Conservation (phyloP, 73 alveolate species). For the Paramecium sexaurelia region DNA sequence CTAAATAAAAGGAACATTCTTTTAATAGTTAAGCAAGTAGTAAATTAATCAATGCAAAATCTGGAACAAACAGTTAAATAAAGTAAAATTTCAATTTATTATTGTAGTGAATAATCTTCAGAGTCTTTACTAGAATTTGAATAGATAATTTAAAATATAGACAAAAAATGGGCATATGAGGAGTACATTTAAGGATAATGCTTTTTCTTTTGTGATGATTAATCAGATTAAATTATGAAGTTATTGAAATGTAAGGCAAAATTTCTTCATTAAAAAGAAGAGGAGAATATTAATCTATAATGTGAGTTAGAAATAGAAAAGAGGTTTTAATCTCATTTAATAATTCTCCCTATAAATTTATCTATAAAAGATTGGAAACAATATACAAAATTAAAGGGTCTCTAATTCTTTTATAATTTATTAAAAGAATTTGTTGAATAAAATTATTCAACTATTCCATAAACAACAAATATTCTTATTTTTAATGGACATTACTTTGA, state of each 20-base stretch:
- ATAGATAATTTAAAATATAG: neutral
- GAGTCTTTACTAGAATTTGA: conserved; percentile 8
- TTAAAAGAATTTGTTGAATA: neutral
- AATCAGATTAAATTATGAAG: neutral
- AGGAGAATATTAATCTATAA: neutral
- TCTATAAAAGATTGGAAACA: neutral
- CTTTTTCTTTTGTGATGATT: neutral
- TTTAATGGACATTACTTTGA: neutral
- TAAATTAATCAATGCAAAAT: neutral
- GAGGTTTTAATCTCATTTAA: neutral
- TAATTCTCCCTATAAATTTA: neutral
- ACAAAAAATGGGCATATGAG: neutral
- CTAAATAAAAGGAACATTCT: neutral
- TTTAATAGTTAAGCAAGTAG: conserved; percentile 5
- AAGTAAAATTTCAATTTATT: neutral
- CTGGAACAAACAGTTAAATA: neutral
- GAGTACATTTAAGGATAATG: neutral
- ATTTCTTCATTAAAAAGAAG: neutral
- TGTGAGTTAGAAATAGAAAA: neutral
- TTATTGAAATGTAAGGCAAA: neutral
- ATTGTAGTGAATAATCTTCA: conserved; percentile 21
- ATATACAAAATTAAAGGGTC: neutral
- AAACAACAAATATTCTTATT: neutral
- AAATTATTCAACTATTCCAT: neutral
- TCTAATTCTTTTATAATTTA: neutral